Evolutionary conservation across 164 flowering plant genomes (phyloP).

Genomic region (Nymphaea thermarum): DNA sequence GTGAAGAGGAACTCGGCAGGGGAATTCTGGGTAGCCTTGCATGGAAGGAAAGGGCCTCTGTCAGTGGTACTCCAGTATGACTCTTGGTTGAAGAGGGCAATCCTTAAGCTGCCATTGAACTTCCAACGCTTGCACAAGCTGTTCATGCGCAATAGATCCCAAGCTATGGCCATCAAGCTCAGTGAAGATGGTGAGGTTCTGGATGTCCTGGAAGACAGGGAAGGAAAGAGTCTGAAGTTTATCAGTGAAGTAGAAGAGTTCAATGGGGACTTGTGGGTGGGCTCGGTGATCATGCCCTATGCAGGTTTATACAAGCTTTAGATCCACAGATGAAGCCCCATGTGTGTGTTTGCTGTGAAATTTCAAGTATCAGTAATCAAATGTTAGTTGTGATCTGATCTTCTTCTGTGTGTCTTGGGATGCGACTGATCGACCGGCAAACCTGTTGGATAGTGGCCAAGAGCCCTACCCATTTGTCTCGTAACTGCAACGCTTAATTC

Average conservation of each 20-base stretch:
- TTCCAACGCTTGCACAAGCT: not conserved
- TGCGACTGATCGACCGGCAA: no score
- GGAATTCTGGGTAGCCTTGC: conserved; percentile 16
- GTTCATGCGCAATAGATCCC: not conserved
- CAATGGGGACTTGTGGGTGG: conserved; percentile 7
- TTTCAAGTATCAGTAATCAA: no score
- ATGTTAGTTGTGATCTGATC: no score
- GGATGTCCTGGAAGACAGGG: conserved; percentile 8
- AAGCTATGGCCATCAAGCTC: conserved; percentile 3
- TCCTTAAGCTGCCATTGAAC: not conserved
- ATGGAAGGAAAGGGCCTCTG: conserved; percentile 1
- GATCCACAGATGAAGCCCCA: not conserved
- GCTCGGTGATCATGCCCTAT: conserved; percentile 6
- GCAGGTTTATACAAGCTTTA: conserved; percentile 6
- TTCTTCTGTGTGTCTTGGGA: no score
- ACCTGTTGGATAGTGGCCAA: no score
- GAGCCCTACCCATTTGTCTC: no score
- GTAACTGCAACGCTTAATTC: no score
- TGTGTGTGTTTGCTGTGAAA: no score
- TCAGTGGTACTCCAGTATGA: not conserved
- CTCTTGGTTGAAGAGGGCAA: not conserved
- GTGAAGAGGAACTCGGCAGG: conserved; percentile 14
- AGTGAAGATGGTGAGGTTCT: conserved; percentile 7
- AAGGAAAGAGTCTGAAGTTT: conserved; percentile 1
- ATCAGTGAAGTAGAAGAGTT: conserved; percentile 6